Evolutionary conservation across 2,329 filamentous ascomycete genomes (phyloP), one percentile per base, ranked within the genome.

Genomic region (Cordyceps farinosa): DNA sequence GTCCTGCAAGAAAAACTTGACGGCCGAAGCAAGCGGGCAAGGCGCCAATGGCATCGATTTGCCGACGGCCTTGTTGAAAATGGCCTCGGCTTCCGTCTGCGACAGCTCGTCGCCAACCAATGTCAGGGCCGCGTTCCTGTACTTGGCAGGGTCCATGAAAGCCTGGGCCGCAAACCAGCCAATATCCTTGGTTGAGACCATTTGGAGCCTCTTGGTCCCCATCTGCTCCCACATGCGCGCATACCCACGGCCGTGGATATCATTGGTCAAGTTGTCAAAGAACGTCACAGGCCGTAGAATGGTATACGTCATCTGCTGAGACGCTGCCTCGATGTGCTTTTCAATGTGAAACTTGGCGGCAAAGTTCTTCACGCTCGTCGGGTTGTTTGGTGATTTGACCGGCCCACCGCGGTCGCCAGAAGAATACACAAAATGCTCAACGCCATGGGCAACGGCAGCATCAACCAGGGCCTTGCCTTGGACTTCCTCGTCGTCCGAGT

Each of bases 341-440:
- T 89, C 87, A 67, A 89, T 85, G 40, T 81, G 71, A 68, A 84
- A 79, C 71, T 89, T 89, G 71, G 73, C 76, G 63, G 78, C 77
- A 71, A 89, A 89, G 70, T 89, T 85, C 0, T 84, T 84, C 44
- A 88, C 76, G 1, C 77, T 65, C 3, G 86, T 88, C 0, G 82
- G 78, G 66, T 79, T 79, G 56, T 80, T 78, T 15, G 40, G 40
- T 7, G 40, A 44, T 15, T 44, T 44, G 40, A 44, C 40, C 6
- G 40, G 40, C 27, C 85, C 84, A 52, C 83, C 81, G 32, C 86
- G 84, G 64, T 89, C 87, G 8, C 87, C 83, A 47, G 82, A 86
- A 0, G 79, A 80, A 72, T 87, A 88, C 62, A 89, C 80, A 67
- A 89, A 86, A 69, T 84, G 79, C 62, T 80, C 76, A 54, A 87